Percentiles rank a stretch among this genome's conserved stretches.
phyloP scores from a whole-genome alignment of 192 early-diverging fungal genomes.

The Mortierella alpina region DNA sequence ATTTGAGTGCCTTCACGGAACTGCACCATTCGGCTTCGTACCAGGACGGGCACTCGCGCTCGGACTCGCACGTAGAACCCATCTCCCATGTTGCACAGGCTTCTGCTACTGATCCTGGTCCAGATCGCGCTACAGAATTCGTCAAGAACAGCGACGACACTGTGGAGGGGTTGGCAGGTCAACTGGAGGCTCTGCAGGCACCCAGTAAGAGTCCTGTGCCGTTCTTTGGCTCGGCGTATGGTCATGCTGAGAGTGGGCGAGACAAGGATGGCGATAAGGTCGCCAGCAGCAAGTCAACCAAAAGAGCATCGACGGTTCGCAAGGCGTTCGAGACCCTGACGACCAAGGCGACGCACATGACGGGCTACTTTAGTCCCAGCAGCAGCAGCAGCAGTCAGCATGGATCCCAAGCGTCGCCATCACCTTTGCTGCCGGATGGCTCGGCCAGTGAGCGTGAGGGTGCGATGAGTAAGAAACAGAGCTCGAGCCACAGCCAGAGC shows the following conservation, averaged over 20 bases:
- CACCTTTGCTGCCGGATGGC: too few species aligned
- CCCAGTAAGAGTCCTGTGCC: slow-evolving; percentile 18
- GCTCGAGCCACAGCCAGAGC: neutral
- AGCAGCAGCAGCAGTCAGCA: neutral
- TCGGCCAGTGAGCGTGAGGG: too few species aligned
- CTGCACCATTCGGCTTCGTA: slow-evolving; percentile 16
- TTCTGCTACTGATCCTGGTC: slow-evolving; percentile 32
- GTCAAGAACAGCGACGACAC: slow-evolving; percentile 14
- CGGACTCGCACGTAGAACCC: slow-evolving; percentile 14
- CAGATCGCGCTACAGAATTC: slow-evolving; percentile 24
- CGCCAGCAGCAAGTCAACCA: slow-evolving; percentile 16
- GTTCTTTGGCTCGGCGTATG: slow-evolving; percentile 15
- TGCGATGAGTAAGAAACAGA: too few species aligned
- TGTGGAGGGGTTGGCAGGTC: slow-evolving; percentile 24
- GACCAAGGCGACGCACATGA: slow-evolving; percentile 42
- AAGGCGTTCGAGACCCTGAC: slow-evolving; percentile 40
- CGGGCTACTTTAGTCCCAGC: slow-evolving; percentile 43
- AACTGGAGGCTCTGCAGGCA: slow-evolving; percentile 25
- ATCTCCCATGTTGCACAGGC: slow-evolving; percentile 1
- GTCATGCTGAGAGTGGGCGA: slow-evolving; percentile 7
- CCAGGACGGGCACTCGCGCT: neutral
- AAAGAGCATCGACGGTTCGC: slow-evolving; percentile 39
- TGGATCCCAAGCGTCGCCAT: neutral
- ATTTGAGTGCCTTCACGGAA: slow-evolving; percentile 10
- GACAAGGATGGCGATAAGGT: slow-evolving; percentile 9